Evolutionary conservation across 805 yeast genomes (phyloP).

Genomic region (Spathaspora sp.): DNA sequence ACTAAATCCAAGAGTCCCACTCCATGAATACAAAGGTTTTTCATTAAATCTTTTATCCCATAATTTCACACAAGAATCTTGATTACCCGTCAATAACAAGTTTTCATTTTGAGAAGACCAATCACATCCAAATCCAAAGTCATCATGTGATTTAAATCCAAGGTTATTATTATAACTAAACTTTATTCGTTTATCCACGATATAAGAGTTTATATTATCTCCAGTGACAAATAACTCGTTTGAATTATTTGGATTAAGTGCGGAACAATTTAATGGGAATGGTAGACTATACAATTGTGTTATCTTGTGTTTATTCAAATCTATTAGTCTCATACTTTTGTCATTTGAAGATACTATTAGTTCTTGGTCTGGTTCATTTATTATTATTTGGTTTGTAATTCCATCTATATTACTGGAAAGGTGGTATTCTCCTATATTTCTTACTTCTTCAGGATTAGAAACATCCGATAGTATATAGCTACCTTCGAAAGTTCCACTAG

Average conservation of each 20-base stretch:
- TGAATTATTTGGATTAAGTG: conserved; percentile 36
- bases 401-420: conserved; percentile 45
- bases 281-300: conserved; percentile 20
- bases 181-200: conserved; percentile 41
- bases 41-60: conserved; percentile 46
- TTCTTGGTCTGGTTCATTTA: conserved; percentile 25
- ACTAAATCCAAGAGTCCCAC: conserved; percentile 26
- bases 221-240: conserved; percentile 47
- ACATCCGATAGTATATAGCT: conserved; percentile 40
- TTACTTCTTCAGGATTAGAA: conserved; percentile 15
- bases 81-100: conserved; percentile 53
- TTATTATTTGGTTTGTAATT: conserved; percentile 47
- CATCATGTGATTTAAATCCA: conserved; percentile 42
- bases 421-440: conserved; percentile 27
- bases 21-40: conserved; percentile 28
- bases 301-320: conserved; percentile 21
- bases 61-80: conserved; percentile 53
- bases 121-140: conserved; percentile 58
- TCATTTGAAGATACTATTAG: conserved; percentile 52
- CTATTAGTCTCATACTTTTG: conserved; percentile 36
- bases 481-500: conserved; percentile 56
- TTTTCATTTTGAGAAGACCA: conserved; percentile 46
- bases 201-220: conserved; percentile 40
- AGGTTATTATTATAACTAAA: not conserved
- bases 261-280: conserved; percentile 50